Conservation (phyloP, 2,329 filamentous ascomycete genomes). For the Nemania sp. region DNA sequence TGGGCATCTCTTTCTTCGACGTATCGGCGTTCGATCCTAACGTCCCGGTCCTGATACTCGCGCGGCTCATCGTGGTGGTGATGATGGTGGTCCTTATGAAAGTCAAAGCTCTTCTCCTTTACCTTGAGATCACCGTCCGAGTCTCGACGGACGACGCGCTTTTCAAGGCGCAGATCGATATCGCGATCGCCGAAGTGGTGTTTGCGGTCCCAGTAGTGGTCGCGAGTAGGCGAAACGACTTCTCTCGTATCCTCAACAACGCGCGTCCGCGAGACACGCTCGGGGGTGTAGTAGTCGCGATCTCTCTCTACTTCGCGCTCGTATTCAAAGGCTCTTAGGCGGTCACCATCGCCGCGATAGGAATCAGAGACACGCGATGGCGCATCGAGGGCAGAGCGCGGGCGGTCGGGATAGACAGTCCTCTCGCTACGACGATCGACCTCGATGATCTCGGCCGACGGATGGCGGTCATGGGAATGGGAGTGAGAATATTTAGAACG, state of each 20-base stretch:
- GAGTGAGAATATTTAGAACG: constrained; percentile 37
- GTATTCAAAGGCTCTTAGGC: constrained; percentile 36
- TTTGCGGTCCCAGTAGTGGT: constrained; percentile 51
- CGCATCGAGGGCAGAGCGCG: constrained; percentile 56
- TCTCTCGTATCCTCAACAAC: constrained; percentile 51
- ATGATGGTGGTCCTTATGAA: constrained; percentile 30
- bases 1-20: constrained; percentile 36
- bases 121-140: constrained; percentile 57
- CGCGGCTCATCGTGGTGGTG: constrained; percentile 31
- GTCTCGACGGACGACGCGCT: constrained; percentile 47
- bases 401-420: constrained; percentile 52
- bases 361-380: constrained; percentile 36
- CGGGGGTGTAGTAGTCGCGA: constrained; percentile 32
- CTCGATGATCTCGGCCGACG: constrained; percentile 32
- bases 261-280: constrained; percentile 36
- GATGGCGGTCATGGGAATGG: constrained; percentile 32
- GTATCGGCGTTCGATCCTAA: constrained; percentile 40
- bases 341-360: constrained; percentile 44
- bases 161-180: constrained; percentile 49
- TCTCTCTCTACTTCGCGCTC: constrained; percentile 40
- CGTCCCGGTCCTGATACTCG: constrained; percentile 38
- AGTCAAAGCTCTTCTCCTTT: constrained; percentile 57
- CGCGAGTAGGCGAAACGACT: constrained; percentile 36
- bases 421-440: constrained; percentile 46
- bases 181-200: constrained; percentile 45